Conservation (phyloP, 1,139 yeast genomes). For the Nakaseomyces uthaithaninus region DNA sequence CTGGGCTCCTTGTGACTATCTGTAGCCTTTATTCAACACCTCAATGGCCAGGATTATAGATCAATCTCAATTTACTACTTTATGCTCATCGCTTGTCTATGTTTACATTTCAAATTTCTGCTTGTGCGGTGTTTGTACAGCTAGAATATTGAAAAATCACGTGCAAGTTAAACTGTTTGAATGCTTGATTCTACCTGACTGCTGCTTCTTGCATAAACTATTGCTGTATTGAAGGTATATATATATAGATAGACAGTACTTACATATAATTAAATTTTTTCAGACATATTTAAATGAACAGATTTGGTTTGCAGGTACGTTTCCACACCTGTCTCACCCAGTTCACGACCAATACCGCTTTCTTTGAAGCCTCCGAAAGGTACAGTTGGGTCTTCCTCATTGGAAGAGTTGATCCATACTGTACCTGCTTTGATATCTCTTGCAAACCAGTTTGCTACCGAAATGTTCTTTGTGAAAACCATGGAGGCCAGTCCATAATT, state of each 20-base stretch:
- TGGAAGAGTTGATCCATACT: slow-evolving; percentile 78
- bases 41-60: no score
- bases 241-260: no score
- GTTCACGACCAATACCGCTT: slow-evolving; percentile 83
- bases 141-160: no score
- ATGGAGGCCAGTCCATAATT: slow-evolving; percentile 75
- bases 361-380: slow-evolving; percentile 82
- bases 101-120: not conserved
- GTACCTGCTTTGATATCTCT: slow-evolving; percentile 70
- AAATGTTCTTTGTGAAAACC: slow-evolving; percentile 59
- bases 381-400: slow-evolving; percentile 64
- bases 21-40: no score
- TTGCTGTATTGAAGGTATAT: no score
- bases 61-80: not conserved
- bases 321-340: slow-evolving; percentile 73
- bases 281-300: slow-evolving; percentile 49
- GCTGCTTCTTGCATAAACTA: no score
- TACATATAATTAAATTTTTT: slow-evolving; percentile 1
- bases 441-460: slow-evolving; percentile 53
- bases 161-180: no score
- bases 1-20: no score
- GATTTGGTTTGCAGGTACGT: slow-evolving; percentile 77
- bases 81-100: slow-evolving; percentile 2
- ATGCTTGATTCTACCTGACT: no score
- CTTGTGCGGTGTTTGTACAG: no score